Percentiles rank a stretch among this genome's conserved stretches.
These are phyloP conservation scores for Trichopus zeylanicus DNA, from an alignment of 116 monocot genomes.

Conservation along the genomic window DNA sequence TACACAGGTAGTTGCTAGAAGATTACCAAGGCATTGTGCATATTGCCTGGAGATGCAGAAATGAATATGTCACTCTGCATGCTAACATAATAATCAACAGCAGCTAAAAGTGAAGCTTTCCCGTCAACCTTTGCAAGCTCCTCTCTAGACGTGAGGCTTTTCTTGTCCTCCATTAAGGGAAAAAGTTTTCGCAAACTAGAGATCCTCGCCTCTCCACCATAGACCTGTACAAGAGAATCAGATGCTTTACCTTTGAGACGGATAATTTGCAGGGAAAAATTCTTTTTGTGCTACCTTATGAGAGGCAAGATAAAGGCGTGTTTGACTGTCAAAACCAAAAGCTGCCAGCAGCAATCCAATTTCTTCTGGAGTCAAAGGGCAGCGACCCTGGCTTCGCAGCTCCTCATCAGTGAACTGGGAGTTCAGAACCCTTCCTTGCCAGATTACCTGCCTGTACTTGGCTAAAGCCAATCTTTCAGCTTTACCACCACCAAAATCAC, in stretches of 20 bases:
- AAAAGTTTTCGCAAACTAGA: conserved; percentile 73
- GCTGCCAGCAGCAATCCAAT: conserved; percentile 75
- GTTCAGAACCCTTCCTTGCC: conserved; percentile 87
- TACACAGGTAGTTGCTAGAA: not conserved
- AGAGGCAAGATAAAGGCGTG: conserved; percentile 86
- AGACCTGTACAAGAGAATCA: conserved; percentile 20
- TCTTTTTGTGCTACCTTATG: conserved; percentile 48
- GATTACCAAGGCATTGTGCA: conserved; percentile 90
- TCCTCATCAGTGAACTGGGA: conserved; percentile 85
- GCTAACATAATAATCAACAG: conserved; percentile 82
- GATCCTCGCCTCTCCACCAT: conserved; percentile 37
- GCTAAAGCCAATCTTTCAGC: conserved; percentile 77
- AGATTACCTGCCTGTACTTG: conserved; percentile 79
- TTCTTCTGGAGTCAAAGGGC: conserved; percentile 92
- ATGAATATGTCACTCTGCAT: conserved; percentile 67
- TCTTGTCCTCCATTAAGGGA: conserved; percentile 90
- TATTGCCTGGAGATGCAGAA: conserved; percentile 77
- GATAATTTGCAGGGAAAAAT: not conserved
- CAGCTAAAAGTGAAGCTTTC: conserved; percentile 80
- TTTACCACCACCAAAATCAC: conserved; percentile 95
- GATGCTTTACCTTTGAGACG: not conserved
- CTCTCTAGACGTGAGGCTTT: conserved; percentile 56
- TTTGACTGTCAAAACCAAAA: conserved; percentile 70
- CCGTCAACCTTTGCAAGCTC: conserved; percentile 65
- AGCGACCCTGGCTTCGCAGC: conserved; percentile 64